Conservation (phyloP, 805 yeast genomes). For the Monosporozyma yasuniensis region DNA sequence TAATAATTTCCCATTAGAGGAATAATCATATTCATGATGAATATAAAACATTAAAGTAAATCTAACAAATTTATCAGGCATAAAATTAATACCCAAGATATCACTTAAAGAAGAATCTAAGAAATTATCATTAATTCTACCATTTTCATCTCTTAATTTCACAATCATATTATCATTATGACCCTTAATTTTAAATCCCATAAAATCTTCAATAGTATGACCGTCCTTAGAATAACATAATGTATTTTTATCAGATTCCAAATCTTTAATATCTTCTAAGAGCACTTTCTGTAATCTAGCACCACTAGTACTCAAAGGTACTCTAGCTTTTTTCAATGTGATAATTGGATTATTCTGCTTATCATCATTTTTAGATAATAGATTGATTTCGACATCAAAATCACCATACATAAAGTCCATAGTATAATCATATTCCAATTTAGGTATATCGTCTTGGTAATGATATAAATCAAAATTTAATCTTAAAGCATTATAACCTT, state of each 20-base stretch:
- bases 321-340: not conserved
- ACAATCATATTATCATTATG: conserved; percentile 7
- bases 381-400: conserved; percentile 17
- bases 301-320: conserved; percentile 11
- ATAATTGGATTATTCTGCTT: conserved; percentile 9
- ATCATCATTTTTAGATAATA: conserved; percentile 3
- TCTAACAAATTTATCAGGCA: conserved; percentile 25
- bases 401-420: conserved; percentile 11
- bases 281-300: conserved; percentile 13
- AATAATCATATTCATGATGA: conserved; percentile 9
- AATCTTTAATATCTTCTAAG: conserved; percentile 10
- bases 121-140: conserved; percentile 7
- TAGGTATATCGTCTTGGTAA: conserved; percentile 1
- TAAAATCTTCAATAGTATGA: conserved; percentile 14
- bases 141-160: conserved; percentile 9
- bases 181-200: conserved; percentile 20
- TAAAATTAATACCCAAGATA: conserved; percentile 29
- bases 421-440: conserved; percentile 12
- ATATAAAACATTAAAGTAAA: conserved; percentile 26
- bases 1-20: conserved; percentile 7
- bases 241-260: conserved; percentile 10
- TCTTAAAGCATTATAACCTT: not conserved
- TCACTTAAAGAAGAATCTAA: conserved; percentile 21
- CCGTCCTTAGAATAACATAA: conserved; percentile 11
- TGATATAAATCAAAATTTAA: not conserved